Base-by-base conservation (phyloP, 441 rosid genomes). In the Jatropha multifida region DNA sequence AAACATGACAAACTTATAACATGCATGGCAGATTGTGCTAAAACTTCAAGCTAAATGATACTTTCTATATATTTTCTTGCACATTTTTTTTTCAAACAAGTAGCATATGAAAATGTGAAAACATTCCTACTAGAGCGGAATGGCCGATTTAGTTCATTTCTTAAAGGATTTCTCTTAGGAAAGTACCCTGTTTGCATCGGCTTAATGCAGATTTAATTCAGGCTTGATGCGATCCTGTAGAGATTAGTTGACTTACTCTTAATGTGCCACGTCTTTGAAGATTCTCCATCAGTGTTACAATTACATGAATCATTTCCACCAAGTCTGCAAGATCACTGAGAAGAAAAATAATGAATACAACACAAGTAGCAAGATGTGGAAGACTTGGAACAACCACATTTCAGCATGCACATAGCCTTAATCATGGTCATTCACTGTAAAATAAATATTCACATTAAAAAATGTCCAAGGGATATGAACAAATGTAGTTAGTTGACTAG, bases 321-420 rank as follows among this genome's bases (percentile, higher is more conserved):
- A 96, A 84, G 85, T 94, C 96, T 83, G 94, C 96, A 85, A 96
- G 97, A 85, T 96, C 92, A 85, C 99, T 94, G 96, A 65, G 80
- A 82, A 82, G 79, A 75, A 78, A 71, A 80, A 79, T 14, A 69
- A 81, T 32, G 65, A 76, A 74, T 59, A 68, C 38, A 49, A 78
- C 72, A 65, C 40, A 72, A 75, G 70, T 41, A 75, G 79, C 52
- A 74, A 74, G n/a, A 72, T 63, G 38, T 46, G 26, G 60, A 18
- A 27, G 12, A 58, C 10, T 6, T 70, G 32, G 40, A 61, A 76
- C 4, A 65, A 46, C 44, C 3, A 42, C 20, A 71, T 37, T 41
- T 66, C 66, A 27, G 4, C 65, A 44, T 27, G 11, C 17, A 40
- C 44, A 32, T 42, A 44, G 73, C 38, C 51, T 37, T 12, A 54